Base-by-base conservation (phyloP, 225 moss, liverwort and hornwort species). In the Sphagnum contortum region DNA sequence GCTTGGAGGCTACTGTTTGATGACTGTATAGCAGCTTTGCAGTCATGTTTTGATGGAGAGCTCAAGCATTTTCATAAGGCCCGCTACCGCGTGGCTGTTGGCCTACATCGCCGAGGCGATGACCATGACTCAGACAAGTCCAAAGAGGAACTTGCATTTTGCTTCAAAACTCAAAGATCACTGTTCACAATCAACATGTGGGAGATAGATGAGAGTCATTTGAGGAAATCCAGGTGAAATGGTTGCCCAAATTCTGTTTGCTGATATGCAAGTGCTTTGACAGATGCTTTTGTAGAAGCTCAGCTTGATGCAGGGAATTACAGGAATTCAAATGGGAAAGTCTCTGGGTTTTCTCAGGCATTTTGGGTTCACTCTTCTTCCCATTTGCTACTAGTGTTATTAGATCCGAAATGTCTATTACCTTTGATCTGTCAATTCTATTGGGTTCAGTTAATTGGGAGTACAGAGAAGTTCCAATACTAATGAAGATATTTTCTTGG, bases 1-100 rank as follows among this genome's bases (percentile, higher is more conserved):
- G 72, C 89, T 63, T 81, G 95, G 77, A 87, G 73, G 70, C 72
- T 76, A 11, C 81, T 96, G 49, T 87, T 96, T 75, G 91, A 92
- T 58, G 95, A 96, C 63, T 96, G 92, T 78, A 75, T 79, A 63
- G 69, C 88, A 68, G 95, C 88, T 55, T 87, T 96, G 80, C 87
- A 86, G 68, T 74, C 86, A 51, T 96, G 92, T 74, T 79, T 90
- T 68, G 95, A 96, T 65, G 95, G 95, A 64, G 95, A 96, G 61
- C 88, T 96, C 67, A 96, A 92, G 73, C 95, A 96, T 82, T 96
- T 88, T 67, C 95, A 96, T 73, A 96, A 96, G 79, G 92, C 95
- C 59, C 84, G 95, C 53, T 96, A 86, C 72, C 87, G 95, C 48
- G 59, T 92, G 68, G 95, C 92, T 53, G 70, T 90, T 69, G 90